Conservation (phyloP, 352 stramenopile species). For the Phytopythium helicoides region DNA sequence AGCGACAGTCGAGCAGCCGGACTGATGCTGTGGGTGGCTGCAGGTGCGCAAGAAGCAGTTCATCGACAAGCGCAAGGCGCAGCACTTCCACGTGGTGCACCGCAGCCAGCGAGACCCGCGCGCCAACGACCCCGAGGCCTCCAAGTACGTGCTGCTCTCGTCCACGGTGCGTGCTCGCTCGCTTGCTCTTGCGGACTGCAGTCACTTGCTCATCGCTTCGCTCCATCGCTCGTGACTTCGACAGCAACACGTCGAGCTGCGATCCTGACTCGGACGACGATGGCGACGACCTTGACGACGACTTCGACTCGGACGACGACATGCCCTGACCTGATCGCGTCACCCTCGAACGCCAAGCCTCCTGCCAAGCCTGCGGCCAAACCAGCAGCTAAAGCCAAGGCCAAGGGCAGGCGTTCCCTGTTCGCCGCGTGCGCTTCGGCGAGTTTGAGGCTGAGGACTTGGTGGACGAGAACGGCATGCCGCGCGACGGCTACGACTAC, state of each 20-base stretch:
- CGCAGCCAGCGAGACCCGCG: slow-evolving; percentile 80
- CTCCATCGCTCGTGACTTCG: too few species aligned
- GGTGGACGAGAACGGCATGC: slow-evolving; percentile 86
- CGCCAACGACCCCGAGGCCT: slow-evolving; percentile 77
- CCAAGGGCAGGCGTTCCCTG: slow-evolving; percentile 34
- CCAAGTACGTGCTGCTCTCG: slow-evolving; percentile 81
- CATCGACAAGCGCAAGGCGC: slow-evolving; percentile 84
- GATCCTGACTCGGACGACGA: slow-evolving; percentile 46
- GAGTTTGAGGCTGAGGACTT: slow-evolving; percentile 62
- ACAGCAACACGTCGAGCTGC: slow-evolving; percentile 55
- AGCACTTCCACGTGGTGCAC: slow-evolving; percentile 88
- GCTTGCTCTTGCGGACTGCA: not conserved
- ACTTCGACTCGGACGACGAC: slow-evolving; percentile 32
- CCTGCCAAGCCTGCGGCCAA: slow-evolving; percentile 3
- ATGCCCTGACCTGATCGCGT: slow-evolving; percentile 49
- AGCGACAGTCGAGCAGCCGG: too few species aligned
- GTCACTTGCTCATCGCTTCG: not conserved
- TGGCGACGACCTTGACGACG: slow-evolving; percentile 30
- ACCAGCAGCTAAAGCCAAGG: slow-evolving; percentile 12
- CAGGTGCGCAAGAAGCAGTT: slow-evolving; percentile 79
- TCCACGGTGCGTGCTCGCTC: slow-evolving; percentile 27
- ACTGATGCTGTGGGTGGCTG: not conserved
- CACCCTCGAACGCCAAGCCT: slow-evolving; percentile 16
- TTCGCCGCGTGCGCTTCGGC: slow-evolving; percentile 67
- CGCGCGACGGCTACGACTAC: slow-evolving; percentile 93